A percentile compares a stretch with the other conserved stretches of the same genome.
phyloP scores from a whole-genome alignment of 257 asterid genomes.

The Scutellaria minor region DNA sequence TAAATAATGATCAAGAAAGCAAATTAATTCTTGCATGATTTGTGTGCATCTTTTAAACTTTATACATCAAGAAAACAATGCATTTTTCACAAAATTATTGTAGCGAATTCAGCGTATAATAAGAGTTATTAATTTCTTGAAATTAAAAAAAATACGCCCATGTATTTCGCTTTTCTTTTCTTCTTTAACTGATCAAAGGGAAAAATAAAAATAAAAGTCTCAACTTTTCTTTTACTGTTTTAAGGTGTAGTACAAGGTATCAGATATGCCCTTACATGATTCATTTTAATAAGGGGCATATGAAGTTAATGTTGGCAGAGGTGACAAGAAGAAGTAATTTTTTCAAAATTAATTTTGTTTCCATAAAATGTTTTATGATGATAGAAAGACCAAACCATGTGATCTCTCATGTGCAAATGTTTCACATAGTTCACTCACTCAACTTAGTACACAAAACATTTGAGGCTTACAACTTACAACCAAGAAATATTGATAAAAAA shows the following conservation, averaged over 20 bases:
- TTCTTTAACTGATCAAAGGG: neutral
- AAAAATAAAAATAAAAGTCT: no score
- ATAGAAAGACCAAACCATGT: slow-evolving; percentile 46
- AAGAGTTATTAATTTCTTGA: no score
- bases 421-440: slow-evolving; percentile 21
- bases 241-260: slow-evolving; percentile 16
- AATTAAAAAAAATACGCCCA: no score
- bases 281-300: neutral
- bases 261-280: neutral
- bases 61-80: no score
- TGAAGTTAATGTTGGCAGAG: neutral
- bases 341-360: slow-evolving; percentile 1
- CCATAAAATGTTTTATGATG: slow-evolving; percentile 16
- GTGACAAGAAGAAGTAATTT: neutral
- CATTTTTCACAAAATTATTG: neutral
- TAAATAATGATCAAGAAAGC: neutral
- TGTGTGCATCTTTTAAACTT: no score
- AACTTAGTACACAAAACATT: slow-evolving; percentile 1
- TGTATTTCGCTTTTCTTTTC: neutral
- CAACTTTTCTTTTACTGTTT: neutral
- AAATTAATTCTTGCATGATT: neutral
- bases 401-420: slow-evolving; percentile 39
- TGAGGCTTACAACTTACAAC: slow-evolving; percentile 1
- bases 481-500: neutral
- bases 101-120: neutral